A percentile compares a stretch with the other conserved stretches of the same genome.
Evolutionary conservation across 2,329 filamentous ascomycete species (phyloP).

Genomic region (Ophiostoma ips): DNA sequence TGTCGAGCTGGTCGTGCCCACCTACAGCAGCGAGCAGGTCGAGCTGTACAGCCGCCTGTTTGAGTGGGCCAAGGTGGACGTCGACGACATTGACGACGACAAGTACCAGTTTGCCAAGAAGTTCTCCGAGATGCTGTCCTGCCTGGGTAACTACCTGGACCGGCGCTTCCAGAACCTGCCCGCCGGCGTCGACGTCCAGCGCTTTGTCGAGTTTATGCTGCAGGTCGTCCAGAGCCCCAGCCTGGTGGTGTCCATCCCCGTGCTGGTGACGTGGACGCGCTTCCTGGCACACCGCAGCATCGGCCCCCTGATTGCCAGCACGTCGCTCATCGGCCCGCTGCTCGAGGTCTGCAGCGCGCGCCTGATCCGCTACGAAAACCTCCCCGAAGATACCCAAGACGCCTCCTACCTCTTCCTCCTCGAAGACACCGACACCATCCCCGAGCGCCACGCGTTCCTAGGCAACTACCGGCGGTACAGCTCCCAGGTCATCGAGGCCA

Average conservation of each 20-base stretch:
- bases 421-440: slow-evolving; percentile 89
- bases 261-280: slow-evolving; percentile 79
- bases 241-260: slow-evolving; percentile 82
- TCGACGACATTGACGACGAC: slow-evolving; percentile 75
- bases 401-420: slow-evolving; percentile 68
- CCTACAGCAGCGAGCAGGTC: slow-evolving; percentile 61
- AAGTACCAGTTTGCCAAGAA: slow-evolving; percentile 91
- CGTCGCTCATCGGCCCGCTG: slow-evolving; percentile 57
- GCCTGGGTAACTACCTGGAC: slow-evolving; percentile 71
- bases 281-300: slow-evolving; percentile 61
- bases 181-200: slow-evolving; percentile 48
- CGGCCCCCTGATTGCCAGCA: slow-evolving; percentile 45
- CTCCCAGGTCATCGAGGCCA: slow-evolving; percentile 70
- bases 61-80: slow-evolving; percentile 64
- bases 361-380: slow-evolving; percentile 72
- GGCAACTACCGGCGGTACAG: slow-evolving; percentile 93
- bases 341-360: slow-evolving; percentile 73
- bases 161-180: slow-evolving; percentile 58
- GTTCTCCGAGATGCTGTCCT: slow-evolving; percentile 83
- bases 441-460: slow-evolving; percentile 86
- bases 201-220: slow-evolving; percentile 68
- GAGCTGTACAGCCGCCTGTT: slow-evolving; percentile 60
- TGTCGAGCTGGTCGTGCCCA: slow-evolving; percentile 59
- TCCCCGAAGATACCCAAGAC: slow-evolving; percentile 71
- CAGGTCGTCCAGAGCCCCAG: slow-evolving; percentile 72